Base-by-base conservation (phyloP, 805 yeast species). In the Cyberlindnera americana region DNA sequence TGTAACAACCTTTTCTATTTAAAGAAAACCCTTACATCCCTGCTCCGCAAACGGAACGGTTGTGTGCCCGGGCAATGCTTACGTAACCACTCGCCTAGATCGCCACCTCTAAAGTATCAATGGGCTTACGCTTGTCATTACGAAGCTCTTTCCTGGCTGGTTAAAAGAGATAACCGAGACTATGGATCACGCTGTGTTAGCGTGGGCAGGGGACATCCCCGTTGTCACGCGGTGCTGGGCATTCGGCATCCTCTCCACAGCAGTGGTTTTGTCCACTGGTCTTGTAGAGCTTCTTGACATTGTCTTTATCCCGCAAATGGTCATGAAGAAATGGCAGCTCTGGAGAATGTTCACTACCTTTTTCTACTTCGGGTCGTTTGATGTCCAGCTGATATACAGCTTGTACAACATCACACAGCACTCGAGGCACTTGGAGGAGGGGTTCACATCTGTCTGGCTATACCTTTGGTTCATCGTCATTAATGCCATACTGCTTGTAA, bases 321-420 rank as follows among this genome's bases (percentile, higher is more conserved):
- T 44, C 3, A 38, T 40, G 23, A 37, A 32, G 13, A 42, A 41
- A 18, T 23, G 29, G n/a, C 46, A 55, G 29, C 44, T 37, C 18
- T 55, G 58, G 57, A 36, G 59, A 23, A 27, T 52, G 3, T 5
- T 54, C 8, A 42, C 56, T 3, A 23, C 50, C 3, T 47, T 55
- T 29, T 26, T 47, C 13, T 53, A 41, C 26, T 35, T 50, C 13
- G 58, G 58, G 0, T 23, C 33, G 6, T 28, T 55, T 16, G 43
- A 46, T 32, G 9, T 48, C 2, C 27, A 36, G 12, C 30, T 53
- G 4, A 17, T 53, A 5, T 12, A 32, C 14, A 18, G 23, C 12
- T 15, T 53, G 1, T 42, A 38, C 26, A 29, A 35, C 9, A 18
- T 49, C 1, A 19, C 40, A 6, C 42, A 37, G 5, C 44, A 43